Evolutionary conservation across 176 grass and related monocot species (phyloP), one percentile per base, ranked within the genome.

Genomic region (Echinochloa phyllopogon): DNA sequence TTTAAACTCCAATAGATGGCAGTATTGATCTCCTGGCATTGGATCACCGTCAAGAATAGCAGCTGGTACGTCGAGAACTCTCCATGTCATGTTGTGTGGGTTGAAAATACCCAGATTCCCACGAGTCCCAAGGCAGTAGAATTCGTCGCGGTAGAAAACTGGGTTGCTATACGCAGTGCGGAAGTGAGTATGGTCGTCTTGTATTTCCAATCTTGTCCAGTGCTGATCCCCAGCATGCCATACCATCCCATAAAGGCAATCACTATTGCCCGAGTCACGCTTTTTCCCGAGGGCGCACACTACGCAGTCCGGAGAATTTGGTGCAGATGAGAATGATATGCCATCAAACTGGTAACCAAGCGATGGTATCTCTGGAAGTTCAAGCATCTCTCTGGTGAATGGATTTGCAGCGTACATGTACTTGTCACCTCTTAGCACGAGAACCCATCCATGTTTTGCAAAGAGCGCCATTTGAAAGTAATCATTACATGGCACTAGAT

Each of bases 361-460:
- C 6, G 1, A 9, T 44, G 66, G 66, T 44, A 69, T 23, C 25
- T 12, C 67, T 14, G 74, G 83, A 14, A 86, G 47, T 4, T 67
- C 29, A 57, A 66, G 17, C 27, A 27, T 40, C 25, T 79, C 42
- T 21, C 77, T 40, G 1, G 55, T 79, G 72, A 86, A 86, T 43
- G 83, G 74, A 78, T 79, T 86, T 29, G 58, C 18, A 3, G 77
- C 70, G 41, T 53, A 86, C 53, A 76, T 52, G 11, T n/a, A 52
- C 63, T 60, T 24, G 6, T 37, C 20, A 69, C 39, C 83, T 55
- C 66, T 17, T 33, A 66, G 10, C 29, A 41, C 47, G 17, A 86
- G 10, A 68, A 79, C 27, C 83, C 73, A 86, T 25, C 83, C 83
- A 18, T 86, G 37, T 45, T 78, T 86, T 23, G 83, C 72, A 29